Conservation (phyloP, 352 stramenopile species). For the Phytopythium boreale region DNA sequence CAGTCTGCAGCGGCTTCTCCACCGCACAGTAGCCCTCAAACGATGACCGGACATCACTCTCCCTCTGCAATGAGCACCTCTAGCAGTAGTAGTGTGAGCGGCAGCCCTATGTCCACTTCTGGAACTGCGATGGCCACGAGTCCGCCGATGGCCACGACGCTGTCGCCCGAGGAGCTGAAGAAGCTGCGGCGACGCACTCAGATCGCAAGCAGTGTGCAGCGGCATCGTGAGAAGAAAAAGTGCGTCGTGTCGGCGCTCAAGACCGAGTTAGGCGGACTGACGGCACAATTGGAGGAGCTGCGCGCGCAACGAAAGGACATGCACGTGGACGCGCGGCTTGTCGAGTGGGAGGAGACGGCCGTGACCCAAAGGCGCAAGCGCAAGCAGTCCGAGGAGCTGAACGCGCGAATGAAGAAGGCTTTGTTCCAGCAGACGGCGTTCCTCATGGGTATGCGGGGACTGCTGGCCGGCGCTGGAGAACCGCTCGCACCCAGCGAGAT, state of each 20-base stretch:
- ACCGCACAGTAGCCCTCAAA: conserved; percentile 1
- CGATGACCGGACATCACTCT: background rate
- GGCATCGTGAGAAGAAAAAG: conserved; percentile 70
- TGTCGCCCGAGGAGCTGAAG: conserved; percentile 56
- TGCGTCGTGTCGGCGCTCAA: conserved; percentile 44
- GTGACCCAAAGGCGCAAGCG: conserved; percentile 62
- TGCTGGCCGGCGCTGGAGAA: conserved; percentile 30
- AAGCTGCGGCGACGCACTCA: conserved; percentile 50
- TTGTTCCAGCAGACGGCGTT: conserved; percentile 69
- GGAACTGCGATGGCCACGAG: background rate
- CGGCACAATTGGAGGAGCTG: conserved; percentile 33
- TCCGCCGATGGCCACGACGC: conserved; percentile 14
- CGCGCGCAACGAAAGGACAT: conserved; percentile 38
- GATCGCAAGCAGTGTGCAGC: conserved; percentile 64
- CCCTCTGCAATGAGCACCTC: background rate
- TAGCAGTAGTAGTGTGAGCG: conserved; percentile 2
- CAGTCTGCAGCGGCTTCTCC: conserved; percentile 8
- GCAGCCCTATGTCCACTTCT: background rate
- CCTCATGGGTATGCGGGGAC: conserved; percentile 40
- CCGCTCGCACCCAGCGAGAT: conserved; percentile 38
- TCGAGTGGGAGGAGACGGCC: conserved; percentile 54
- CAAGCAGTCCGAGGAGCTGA: conserved; percentile 50
- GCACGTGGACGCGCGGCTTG: conserved; percentile 39
- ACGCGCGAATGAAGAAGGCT: conserved; percentile 58
- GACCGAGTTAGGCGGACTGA: conserved; percentile 37